Conservation (phyloP, 169 alveolate species). For the Cryptosporidium meleagridis region DNA sequence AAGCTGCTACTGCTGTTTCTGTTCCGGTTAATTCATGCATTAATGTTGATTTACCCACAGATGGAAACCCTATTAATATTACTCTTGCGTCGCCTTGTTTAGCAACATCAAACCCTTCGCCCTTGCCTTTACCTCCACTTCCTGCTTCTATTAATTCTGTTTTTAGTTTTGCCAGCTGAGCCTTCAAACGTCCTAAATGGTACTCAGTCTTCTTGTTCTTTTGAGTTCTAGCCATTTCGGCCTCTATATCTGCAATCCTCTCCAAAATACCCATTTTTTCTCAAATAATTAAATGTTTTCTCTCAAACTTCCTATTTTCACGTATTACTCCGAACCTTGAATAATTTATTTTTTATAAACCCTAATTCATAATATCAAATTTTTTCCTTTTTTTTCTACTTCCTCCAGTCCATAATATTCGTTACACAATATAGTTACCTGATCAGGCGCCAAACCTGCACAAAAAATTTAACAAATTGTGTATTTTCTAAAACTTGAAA, state of each 20-base stretch:
- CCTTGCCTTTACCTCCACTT: constrained; percentile 78
- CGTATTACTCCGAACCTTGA: neutral
- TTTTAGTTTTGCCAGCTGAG: constrained; percentile 87
- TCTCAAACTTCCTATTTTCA: neutral
- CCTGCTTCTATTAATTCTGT: constrained; percentile 86
- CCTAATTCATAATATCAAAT: neutral
- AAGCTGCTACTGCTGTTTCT: constrained; percentile 87
- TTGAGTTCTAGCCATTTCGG: constrained; percentile 91
- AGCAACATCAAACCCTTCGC: constrained; percentile 91
- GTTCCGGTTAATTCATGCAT: constrained; percentile 86
- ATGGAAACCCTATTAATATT: constrained; percentile 92
- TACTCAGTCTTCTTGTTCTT: constrained; percentile 90
- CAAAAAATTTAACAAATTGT: neutral
- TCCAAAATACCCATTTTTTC: constrained; percentile 77
- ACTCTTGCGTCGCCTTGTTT: constrained; percentile 92
- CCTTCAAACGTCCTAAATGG: constrained; percentile 90
- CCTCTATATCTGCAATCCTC: constrained; percentile 90
- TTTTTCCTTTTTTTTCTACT: neutral
- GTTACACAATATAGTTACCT: neutral
- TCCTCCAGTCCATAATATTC: neutral
- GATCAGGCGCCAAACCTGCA: constrained; percentile 25
- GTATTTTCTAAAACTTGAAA: no score
- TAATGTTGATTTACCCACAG: constrained; percentile 90
- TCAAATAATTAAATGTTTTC: neutral
- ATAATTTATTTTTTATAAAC: neutral